Base-by-base conservation (phyloP, 164 flowering plant species). In the Liquidambar formosana region DNA sequence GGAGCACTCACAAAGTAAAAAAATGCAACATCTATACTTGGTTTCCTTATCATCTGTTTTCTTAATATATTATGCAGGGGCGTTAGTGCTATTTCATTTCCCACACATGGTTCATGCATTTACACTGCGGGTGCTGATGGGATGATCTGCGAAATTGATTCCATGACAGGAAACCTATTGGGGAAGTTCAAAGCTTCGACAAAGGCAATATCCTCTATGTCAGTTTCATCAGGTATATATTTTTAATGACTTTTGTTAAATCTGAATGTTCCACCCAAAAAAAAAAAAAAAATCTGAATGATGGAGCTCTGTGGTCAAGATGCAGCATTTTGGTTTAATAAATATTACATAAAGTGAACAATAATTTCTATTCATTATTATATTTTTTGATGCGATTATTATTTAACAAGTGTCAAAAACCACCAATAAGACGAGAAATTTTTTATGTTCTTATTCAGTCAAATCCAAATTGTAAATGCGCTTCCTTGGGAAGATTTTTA, bases 51-150 rank as follows among this genome's bases (percentile, higher is more conserved):
- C 41, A 38, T 25, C 18, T 8, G 11, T 1, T 27, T 33, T 43
- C 33, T 25, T 54, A 18, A 60, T 6, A 49, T 26, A 53, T 67
- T 80, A 21, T 56, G 73, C 90, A 95, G 97, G 81, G 97, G 97
- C 67, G 96, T 91, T 66, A 81, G 65, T 64, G 83, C 96, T 54
- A 74, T 95, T 61, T 83, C 96, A 23, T 83, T 77, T 81, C 75
- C 92, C 51, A 44, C 64, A n/a, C 69, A 78, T n/a, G 79, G 79
- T 68, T 84, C 89, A 21, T 76, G 80, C 71, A 76, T 90, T 74
- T 95, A 88, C 68, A 78, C 93, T 70, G 89, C 88, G 8, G 97
- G 99, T 52, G 88, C 79, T 72, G 97, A 95, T 88, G 99, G 99
- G 47, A 86, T 91, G 92, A 69, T 89, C 64, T 91, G 90, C 78